These are phyloP conservation scores for Entelexis sorbosivorans DNA, from an alignment of 1,139 yeast genomes.

Conservation along the genomic window DNA sequence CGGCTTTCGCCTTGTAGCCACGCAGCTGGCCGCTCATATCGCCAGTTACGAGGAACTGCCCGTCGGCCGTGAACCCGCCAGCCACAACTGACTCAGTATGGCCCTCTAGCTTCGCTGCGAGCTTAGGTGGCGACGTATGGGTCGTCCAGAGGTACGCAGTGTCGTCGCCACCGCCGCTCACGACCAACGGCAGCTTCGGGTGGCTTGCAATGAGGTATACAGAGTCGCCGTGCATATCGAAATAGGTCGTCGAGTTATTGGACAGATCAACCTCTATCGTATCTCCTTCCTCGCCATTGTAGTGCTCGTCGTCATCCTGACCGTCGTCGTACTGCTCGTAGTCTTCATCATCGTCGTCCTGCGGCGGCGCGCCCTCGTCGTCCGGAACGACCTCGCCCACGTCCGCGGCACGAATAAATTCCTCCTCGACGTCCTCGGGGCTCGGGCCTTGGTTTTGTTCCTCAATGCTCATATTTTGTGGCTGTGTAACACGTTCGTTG, in stretches of 20 bases:
- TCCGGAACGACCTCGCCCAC: constrained; percentile 28
- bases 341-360: constrained; percentile 20
- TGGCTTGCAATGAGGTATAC: constrained; percentile 68
- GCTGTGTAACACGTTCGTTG: background rate
- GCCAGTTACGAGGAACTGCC: constrained; percentile 69
- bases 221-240: constrained; percentile 79
- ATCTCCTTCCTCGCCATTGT: constrained; percentile 38
- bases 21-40: constrained; percentile 88
- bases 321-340: constrained; percentile 20
- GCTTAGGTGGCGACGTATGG: constrained; percentile 68
- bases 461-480: background rate
- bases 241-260: constrained; percentile 80
- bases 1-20: constrained; percentile 57
- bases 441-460: background rate
- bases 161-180: constrained; percentile 89
- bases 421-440: background rate
- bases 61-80: constrained; percentile 75
- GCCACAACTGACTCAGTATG: constrained; percentile 82
- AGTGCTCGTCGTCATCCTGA: constrained; percentile 22
- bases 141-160: constrained; percentile 86
- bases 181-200: constrained; percentile 69
- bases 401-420: constrained; percentile 6
- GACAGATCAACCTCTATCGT: constrained; percentile 65
- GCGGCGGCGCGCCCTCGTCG: constrained; percentile 15
- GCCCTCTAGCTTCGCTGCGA: constrained; percentile 61